A percentile compares a stretch with the other conserved stretches of the same genome.
Conservation (phyloP, 805 yeast genomes). For the Ogataea kodamae region DNA sequence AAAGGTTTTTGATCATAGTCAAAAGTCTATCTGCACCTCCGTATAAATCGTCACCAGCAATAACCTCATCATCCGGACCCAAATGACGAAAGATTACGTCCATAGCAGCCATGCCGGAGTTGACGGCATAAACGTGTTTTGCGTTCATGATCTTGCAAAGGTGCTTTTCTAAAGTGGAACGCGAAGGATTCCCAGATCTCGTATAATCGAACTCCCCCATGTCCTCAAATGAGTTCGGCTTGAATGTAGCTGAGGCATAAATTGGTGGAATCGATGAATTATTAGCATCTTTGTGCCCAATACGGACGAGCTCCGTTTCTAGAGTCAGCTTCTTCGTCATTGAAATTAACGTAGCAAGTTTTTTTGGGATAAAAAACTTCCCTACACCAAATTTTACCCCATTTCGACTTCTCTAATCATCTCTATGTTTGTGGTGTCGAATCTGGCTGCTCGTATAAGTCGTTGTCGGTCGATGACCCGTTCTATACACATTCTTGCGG, state of each 20-base stretch:
- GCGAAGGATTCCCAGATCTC: constrained; percentile 90
- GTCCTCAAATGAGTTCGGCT: constrained; percentile 65
- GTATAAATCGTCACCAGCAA: constrained; percentile 92
- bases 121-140: constrained; percentile 72
- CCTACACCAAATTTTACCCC: constrained; percentile 9
- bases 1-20: constrained; percentile 62
- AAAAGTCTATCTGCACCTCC: constrained; percentile 91
- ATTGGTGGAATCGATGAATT: constrained; percentile 83
- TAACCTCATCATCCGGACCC: constrained; percentile 81
- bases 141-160: constrained; percentile 77
- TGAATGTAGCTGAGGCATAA: constrained; percentile 93
- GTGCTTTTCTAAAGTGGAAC: constrained; percentile 76
- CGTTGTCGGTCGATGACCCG: too few species aligned
- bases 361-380: background rate
- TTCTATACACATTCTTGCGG: constrained; percentile 42
- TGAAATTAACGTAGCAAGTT: background rate
- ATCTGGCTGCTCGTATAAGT: too few species aligned
- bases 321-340: constrained; percentile 40
- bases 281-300: constrained; percentile 63
- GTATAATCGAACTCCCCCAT: constrained; percentile 86
- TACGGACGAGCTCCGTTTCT: constrained; percentile 68
- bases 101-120: constrained; percentile 90
- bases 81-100: constrained; percentile 78
- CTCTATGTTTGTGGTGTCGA: constrained; percentile 7
- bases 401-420: constrained; percentile 2